Percentiles rank a stretch among this genome's conserved stretches.
Conservation (phyloP, 208 protist genomes). For the Leishmania martiniquensis region DNA sequence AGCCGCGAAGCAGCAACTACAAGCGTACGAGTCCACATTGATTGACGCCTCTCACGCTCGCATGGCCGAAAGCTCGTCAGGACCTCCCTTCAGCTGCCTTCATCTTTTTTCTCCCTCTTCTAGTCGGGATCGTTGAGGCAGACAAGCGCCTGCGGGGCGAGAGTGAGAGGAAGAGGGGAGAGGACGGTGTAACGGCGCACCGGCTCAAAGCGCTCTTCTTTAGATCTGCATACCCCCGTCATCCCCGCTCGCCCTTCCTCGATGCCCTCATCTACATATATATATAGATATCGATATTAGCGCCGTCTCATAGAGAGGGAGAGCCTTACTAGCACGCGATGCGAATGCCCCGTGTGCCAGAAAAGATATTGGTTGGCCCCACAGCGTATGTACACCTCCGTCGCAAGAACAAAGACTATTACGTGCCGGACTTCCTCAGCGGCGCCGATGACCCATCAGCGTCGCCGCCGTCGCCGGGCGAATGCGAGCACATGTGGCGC, state of each 20-base stretch:
- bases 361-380: slow-evolving; percentile 49
- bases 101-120: neutral
- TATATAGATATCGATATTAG: neutral
- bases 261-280: too few species aligned
- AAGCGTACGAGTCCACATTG: too few species aligned
- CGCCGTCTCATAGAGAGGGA: too few species aligned
- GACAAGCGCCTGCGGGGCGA: neutral
- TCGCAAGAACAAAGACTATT: slow-evolving; percentile 46
- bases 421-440: slow-evolving; percentile 42
- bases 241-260: too few species aligned
- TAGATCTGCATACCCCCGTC: too few species aligned
- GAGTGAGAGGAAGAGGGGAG: neutral
- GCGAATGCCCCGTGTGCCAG: slow-evolving; percentile 35
- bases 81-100: neutral
- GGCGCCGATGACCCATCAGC: neutral
- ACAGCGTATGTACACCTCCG: slow-evolving; percentile 59
- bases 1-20: too few species aligned
- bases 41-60: too few species aligned
- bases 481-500: slow-evolving; percentile 47
- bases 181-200: neutral
- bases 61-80: too few species aligned
- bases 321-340: too few species aligned
- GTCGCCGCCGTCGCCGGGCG: slow-evolving; percentile 12
- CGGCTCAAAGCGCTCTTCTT: neutral
- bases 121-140: neutral